Evolutionary conservation across 2,329 filamentous ascomycete species (phyloP), one percentile per base, ranked within the genome.

Genomic region (Colletotrichum simmondsii): DNA sequence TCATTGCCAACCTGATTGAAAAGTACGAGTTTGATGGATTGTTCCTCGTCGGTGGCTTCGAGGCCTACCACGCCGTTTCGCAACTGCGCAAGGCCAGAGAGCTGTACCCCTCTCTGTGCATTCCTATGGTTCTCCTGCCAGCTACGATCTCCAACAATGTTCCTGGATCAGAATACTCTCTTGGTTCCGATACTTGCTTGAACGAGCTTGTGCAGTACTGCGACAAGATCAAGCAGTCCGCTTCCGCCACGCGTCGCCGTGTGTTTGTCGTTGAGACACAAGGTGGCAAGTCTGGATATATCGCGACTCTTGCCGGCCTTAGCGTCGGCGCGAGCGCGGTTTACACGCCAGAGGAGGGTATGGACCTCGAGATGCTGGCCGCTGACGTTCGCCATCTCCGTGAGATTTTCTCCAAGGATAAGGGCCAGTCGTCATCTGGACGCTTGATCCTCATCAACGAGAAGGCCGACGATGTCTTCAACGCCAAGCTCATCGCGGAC

Each of bases 121-220:
- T 99, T 75, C 97, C 97, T 24, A 94, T 98, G 88, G 90, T 93
- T 65, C 89, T 98, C 54, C 88, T 99, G 30, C 97, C 97, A 0
- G 97, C 97, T n/a, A 99, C 97, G 11, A 96, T 99, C 77, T 98
- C 95, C 76, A 99, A 99, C 88, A 99, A 99, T 81, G 97, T 99
- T 5, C 97, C 97, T 0, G 97, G 97, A 52, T 98, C 96, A 0
- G 97, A 99, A 83, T 98, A 98, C 86, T 98, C 95, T 1, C 91
- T 99, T 58, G 97, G 97, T 56, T 98, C 95, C 37, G 97, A 99
- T 79, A 99, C 97, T 1, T 98, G 97, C 80, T 86, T 99, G 75
- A 99, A 99, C 85, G 95, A 97, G 68, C 88, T 99, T 52, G 95
- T 98, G 75, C 91, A 93, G 77, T 99, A 98, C 85, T 98, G 96